These are phyloP conservation scores for Ochetophila trinervis DNA, from an alignment of 306 rosid species.

Conservation along the genomic window DNA sequence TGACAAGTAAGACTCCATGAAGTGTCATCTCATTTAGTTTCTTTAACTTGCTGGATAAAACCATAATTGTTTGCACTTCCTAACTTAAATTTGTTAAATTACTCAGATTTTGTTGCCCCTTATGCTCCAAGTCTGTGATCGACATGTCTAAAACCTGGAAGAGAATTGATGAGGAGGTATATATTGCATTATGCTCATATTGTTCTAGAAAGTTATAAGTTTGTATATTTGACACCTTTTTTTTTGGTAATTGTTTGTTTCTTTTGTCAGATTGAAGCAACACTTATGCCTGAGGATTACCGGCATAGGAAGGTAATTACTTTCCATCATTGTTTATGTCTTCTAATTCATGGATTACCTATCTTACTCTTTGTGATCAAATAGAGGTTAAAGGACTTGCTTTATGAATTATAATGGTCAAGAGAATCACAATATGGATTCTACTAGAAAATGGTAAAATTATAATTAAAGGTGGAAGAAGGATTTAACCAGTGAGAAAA, in stretches of 20 bases:
- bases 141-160: conserved; percentile 89
- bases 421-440: too few relatives aligned
- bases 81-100: conserved; percentile 26
- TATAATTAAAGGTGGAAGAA: too few relatives aligned
- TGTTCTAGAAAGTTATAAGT: background rate
- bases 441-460: too few relatives aligned
- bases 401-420: background rate
- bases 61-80: conserved; percentile 1
- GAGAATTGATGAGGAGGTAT: conserved; percentile 95
- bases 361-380: too few relatives aligned
- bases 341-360: background rate
- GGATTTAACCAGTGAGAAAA: too few relatives aligned
- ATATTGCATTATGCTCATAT: background rate
- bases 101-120: conserved; percentile 79
- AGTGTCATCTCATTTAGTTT: background rate
- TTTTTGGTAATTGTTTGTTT: conserved; percentile 20
- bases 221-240: background rate
- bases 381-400: too few relatives aligned
- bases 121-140: conserved; percentile 76
- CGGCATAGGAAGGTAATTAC: conserved; percentile 65
- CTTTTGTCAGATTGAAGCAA: conserved; percentile 70
- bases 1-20: conserved; percentile 52
- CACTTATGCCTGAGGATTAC: conserved; percentile 80
- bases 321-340: conserved; percentile 16
- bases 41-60: background rate